Conservation (phyloP, 495 filamentous ascomycete genomes). For the Penicillium goetzii region DNA sequence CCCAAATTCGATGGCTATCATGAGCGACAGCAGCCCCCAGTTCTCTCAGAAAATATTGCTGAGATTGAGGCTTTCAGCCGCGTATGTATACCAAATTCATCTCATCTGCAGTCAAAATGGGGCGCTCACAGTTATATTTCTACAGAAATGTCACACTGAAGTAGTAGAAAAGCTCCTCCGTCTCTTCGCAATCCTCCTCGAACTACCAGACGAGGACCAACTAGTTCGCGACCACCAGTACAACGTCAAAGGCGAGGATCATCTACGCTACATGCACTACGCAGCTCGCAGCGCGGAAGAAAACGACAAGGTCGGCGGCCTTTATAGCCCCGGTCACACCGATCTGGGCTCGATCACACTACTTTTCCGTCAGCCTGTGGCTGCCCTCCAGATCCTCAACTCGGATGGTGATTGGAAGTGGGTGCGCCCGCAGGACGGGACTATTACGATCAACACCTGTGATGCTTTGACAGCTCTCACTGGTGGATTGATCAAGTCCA, state of each 20-base stretch:
- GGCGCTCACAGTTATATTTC: not conserved
- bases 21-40: conserved; percentile 40
- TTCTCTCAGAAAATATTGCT: conserved; percentile 36
- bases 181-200: conserved; percentile 56
- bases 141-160: conserved; percentile 53
- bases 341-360: conserved; percentile 48
- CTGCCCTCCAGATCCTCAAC: conserved; percentile 51
- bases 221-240: conserved; percentile 52
- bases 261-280: conserved; percentile 59
- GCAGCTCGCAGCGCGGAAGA: conserved; percentile 45
- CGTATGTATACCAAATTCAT: conserved; percentile 22
- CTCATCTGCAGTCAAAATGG: not conserved
- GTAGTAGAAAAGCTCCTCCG: conserved; percentile 54
- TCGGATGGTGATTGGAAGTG: conserved; percentile 44
- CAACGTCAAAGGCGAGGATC: conserved; percentile 51
- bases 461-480: conserved; percentile 55
- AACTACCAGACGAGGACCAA: conserved; percentile 54
- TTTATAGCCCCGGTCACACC: conserved; percentile 44
- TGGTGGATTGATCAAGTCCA: conserved; percentile 54
- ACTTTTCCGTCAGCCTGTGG: conserved; percentile 53
- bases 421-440: conserved; percentile 51
- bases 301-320: conserved; percentile 40
- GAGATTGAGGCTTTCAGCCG: conserved; percentile 50
- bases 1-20: conserved; percentile 55
- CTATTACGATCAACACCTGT: conserved; percentile 56